These are phyloP conservation scores for Aristolochia californica DNA, from an alignment of 164 flowering plant species.

Conservation along the genomic window DNA sequence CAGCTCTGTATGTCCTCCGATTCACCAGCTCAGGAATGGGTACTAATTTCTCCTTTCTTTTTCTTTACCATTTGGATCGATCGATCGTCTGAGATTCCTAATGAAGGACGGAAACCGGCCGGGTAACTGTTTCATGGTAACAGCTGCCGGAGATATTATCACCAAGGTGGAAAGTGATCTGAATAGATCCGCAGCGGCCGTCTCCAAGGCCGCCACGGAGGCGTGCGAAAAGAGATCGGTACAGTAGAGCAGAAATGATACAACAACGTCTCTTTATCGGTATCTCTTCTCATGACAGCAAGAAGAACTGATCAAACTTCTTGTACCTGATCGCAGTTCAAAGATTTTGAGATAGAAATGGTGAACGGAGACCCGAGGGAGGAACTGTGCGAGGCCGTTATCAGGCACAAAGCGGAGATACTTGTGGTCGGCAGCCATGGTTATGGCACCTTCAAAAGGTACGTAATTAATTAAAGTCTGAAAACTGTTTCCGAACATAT, in stretches of 20 bases:
- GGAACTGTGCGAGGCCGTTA: slow-evolving; percentile 44
- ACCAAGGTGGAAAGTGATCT: too few relatives aligned
- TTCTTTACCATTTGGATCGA: not conserved
- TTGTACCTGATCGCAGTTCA: slow-evolving; percentile 19
- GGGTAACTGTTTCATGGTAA: too few relatives aligned
- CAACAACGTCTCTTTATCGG: not conserved
- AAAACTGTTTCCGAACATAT: not conserved
- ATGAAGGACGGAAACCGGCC: too few relatives aligned
- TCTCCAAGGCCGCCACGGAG: not conserved
- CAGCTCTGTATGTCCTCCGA: slow-evolving; percentile 40
- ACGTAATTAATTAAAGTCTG: not conserved
- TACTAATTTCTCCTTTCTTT: not conserved
- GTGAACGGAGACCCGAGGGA: slow-evolving; percentile 54
- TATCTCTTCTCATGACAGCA: too few relatives aligned
- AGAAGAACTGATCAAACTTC: not conserved
- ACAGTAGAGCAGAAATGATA: too few relatives aligned
- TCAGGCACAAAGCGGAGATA: slow-evolving; percentile 38
- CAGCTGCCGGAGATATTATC: too few relatives aligned
- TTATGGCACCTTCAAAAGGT: slow-evolving; percentile 62
- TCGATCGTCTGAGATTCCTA: too few relatives aligned
- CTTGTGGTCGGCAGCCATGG: slow-evolving; percentile 66
- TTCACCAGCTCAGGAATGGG: slow-evolving; percentile 61
- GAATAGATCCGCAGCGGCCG: too few relatives aligned
- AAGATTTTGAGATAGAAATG: slow-evolving; percentile 21
- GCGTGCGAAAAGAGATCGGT: not conserved